A percentile compares a stretch with the other conserved stretches of the same genome.
These are phyloP conservation scores for Vaccinium darrowii DNA, from an alignment of 148 eudicot genomes.

Conservation along the genomic window DNA sequence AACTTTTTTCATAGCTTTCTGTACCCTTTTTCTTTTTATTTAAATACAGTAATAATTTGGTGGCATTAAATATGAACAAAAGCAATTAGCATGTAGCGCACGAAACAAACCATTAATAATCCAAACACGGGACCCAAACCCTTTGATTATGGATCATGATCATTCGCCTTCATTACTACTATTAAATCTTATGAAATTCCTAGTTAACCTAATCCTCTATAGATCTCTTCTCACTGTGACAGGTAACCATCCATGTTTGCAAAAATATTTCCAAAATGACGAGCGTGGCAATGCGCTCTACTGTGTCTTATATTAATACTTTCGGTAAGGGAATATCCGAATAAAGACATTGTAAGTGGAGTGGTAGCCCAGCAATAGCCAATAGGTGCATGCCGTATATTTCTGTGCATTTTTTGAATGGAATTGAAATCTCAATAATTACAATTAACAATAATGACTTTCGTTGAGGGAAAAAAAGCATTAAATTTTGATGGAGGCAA, in stretches of 20 bases:
- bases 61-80: neutral
- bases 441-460: neutral
- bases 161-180: neutral
- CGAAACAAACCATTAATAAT: conserved; percentile 4
- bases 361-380: too few species aligned
- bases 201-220: neutral
- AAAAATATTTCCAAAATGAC: too few species aligned
- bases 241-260: too few species aligned
- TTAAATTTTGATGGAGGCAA: neutral
- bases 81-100: neutral
- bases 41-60: neutral
- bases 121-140: neutral
- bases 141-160: neutral
- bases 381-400: too few species aligned
- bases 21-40: neutral
- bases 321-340: too few species aligned
- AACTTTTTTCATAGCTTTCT: neutral
- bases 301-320: too few species aligned
- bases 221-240: neutral
- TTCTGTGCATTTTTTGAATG: too few species aligned
- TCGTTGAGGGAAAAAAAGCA: neutral
- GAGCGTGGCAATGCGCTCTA: too few species aligned
- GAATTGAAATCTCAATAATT: too few species aligned
- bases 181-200: neutral
- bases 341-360: too few species aligned